phyloP scores from a whole-genome alignment of 495 filamentous ascomycete genomes.

The Alectoria sarmentosa region DNA sequence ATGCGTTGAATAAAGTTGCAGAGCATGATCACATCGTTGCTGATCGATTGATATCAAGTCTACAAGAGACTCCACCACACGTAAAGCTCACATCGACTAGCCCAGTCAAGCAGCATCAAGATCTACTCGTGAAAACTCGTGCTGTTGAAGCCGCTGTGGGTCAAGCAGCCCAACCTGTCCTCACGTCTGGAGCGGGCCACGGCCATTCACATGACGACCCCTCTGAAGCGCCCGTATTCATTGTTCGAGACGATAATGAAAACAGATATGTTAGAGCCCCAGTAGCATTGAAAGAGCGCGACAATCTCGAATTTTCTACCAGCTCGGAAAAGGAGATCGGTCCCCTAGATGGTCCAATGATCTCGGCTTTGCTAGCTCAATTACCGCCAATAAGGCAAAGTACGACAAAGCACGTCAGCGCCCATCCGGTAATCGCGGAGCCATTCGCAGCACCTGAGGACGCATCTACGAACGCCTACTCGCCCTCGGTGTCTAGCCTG shows the following conservation, averaged over 20 bases:
- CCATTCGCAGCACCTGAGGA: not conserved
- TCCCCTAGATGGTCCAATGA: not conserved
- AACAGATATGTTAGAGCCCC: not conserved
- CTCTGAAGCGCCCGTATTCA: constrained; percentile 4
- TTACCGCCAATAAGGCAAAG: not conserved
- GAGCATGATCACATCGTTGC: not conserved
- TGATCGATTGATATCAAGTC: not conserved
- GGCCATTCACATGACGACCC: not conserved
- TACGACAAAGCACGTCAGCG: not conserved
- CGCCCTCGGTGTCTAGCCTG: constrained; percentile 12
- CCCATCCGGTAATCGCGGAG: not conserved
- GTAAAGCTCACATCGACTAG: not conserved
- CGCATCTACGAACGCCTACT: not conserved
- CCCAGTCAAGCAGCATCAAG: not conserved
- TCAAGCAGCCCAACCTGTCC: not conserved
- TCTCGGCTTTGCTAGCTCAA: constrained; percentile 9
- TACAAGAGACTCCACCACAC: not conserved
- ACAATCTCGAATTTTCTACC: not conserved
- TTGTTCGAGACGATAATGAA: constrained; percentile 1
- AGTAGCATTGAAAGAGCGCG: not conserved
- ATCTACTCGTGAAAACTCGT: not conserved
- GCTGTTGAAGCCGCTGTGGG: not conserved
- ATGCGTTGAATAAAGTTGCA: constrained; percentile 6
- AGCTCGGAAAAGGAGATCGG: not conserved
- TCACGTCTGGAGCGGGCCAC: not conserved